Base-by-base conservation (phyloP, 2,329 filamentous ascomycete genomes). In the Aspergillus flavus region DNA sequence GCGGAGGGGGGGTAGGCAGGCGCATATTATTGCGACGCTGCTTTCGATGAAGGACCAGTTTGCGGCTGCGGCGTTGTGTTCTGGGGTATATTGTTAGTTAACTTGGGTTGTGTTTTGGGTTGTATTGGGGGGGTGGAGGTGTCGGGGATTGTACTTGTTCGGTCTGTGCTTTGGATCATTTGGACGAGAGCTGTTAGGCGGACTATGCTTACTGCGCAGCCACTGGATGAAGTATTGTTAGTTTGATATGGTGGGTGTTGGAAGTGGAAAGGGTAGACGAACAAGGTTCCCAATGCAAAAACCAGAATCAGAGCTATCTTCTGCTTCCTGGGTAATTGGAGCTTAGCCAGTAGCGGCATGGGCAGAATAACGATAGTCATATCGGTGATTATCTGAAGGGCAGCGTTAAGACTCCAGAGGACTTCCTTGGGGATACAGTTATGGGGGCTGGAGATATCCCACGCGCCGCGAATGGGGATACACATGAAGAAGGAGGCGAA, bases 1-100 rank as follows among this genome's bases (percentile, higher is more conserved):
- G 11, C 71, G 66, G 0, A 76, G 62, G 0, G 69, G 64, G 3
- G 72, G 69, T 0, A 76, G 69, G 34, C 73, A 73, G 34, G 74
- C 67, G 65, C 75, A 76, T 54, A 76, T 70, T 11, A 76, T 72
- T 58, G 75, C 75, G 36, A 75, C 61, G 56, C 72, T 73, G 43
- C 64, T 57, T 67, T 76, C 75, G 19, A 75, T 64, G 36, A 66
- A 70, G 26, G 75, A 76, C 74, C 73, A 76, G 53, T 68, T 58
- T 53, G 72, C 72, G n/a, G 70, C 67, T 14, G 62, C 21, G 60
- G 64, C 65, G 61, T 74, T 75, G 34, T 36, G 62, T 53, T 66
- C 71, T 73, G 4, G n/a, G 45, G 9, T 36, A 26, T 19, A 36
- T 62, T 59, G 23, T 50, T 63, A 30, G 16, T 34, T 21, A 26